phyloP scores from a whole-genome alignment of 345 rosid genomes.

The Aquilaria malaccensis region DNA sequence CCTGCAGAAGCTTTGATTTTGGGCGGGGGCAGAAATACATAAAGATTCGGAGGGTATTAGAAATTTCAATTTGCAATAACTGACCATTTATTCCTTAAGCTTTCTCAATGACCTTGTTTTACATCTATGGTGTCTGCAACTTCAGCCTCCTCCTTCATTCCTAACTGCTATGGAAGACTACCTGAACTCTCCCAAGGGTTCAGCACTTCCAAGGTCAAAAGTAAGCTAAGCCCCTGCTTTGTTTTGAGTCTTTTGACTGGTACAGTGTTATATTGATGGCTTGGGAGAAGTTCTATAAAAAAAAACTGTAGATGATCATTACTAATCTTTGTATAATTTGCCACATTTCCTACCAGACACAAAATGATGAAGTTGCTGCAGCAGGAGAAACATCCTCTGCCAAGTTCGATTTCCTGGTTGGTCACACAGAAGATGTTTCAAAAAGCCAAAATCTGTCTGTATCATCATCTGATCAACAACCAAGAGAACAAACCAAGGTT shows the following conservation, averaged over 20 bases:
- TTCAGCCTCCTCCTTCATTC: constrained; percentile 32
- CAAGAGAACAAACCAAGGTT: constrained; percentile 4
- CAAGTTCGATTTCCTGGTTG: constrained; percentile 5
- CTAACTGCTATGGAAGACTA: constrained; percentile 31
- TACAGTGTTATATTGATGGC: background rate
- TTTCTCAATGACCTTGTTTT: constrained; percentile 1
- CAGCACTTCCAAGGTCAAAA: constrained; percentile 13
- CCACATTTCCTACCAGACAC: constrained; percentile 2
- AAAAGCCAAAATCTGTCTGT: background rate
- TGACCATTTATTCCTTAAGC: background rate
- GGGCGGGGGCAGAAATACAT: constrained; percentile 19
- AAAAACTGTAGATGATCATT: background rate
- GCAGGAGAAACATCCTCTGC: constrained; percentile 7
- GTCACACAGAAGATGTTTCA: constrained; percentile 5
- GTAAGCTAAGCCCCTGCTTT: constrained; percentile 11
- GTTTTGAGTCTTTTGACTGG: background rate
- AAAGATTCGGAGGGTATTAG: constrained; percentile 26
- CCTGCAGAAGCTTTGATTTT: constrained; percentile 17
- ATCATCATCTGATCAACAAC: constrained; percentile 1
- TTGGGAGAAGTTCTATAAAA: background rate
- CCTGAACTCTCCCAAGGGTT: constrained; percentile 17
- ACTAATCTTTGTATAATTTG: background rate
- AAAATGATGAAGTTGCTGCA: constrained; percentile 3
- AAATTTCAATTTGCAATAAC: background rate
- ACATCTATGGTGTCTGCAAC: constrained; percentile 4